Evolutionary conservation across 352 stramenopile species (phyloP), one percentile per base, ranked within the genome.

Genomic region (Phytopythium sindhum): DNA sequence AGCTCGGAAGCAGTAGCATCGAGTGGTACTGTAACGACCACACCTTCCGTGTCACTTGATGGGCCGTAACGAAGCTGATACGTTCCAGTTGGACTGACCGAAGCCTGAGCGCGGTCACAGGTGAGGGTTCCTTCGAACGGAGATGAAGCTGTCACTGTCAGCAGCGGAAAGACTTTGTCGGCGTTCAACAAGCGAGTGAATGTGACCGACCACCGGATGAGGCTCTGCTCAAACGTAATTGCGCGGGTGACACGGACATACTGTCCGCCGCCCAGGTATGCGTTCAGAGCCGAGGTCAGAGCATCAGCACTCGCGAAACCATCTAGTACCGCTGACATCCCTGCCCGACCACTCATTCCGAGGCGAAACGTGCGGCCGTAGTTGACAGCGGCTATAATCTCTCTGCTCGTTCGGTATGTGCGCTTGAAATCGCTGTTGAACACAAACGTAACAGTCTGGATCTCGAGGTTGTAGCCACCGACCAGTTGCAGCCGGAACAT

Each of bases 391-490:
- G 55, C 61, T 14, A 54, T 45, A 29, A 88, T 65, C 11, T 72
- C 73, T 21, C 65, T 53, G 0, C 50, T 68, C 14, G 78, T 81
- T 15, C 64, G 66, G 31, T 81, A 88, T 0, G 69, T 75, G 9
- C 65, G 41, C 41, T 81, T 86, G 41, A 93, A 91, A 9, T 67
- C 68, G 23, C 66, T 65, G 39, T 66, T 82, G 48, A 91, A 88
- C 24, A 56, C 26, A 47, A 91, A 89, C 47, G 68, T 64, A 21
- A 90, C 57, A 11, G 64, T 39, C 29, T 88, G 80, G 10, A 81
- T 59, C 26, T 89, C 75, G 2, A 67, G 61, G 21, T 62, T 60
- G 24, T 84, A 90, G 1, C 82, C 82, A 0, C 82, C 82, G 0
- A 60, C 78, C 6, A 91, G 58, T 19, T 68, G 51, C 14, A 93